phyloP scores from a whole-genome alignment of 2,329 filamentous ascomycete species.

The Escovopsis sp. region DNA sequence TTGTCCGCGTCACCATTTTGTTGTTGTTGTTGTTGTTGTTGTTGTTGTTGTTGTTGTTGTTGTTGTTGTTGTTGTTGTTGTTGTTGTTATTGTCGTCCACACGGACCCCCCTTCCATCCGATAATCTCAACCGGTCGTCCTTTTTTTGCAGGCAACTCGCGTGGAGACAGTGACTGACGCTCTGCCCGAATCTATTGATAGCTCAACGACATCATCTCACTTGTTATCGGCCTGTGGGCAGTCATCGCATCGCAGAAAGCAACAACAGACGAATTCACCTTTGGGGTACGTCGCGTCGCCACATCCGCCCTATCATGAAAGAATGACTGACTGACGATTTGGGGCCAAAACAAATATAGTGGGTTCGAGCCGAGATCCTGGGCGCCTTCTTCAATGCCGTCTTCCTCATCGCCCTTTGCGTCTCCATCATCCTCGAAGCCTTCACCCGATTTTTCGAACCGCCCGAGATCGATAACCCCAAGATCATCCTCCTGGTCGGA shows the following conservation, averaged over 20 bases:
- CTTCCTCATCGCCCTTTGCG: slow-evolving; percentile 88
- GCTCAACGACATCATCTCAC: slow-evolving; percentile 94
- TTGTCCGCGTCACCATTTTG: not conserved
- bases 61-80: too few species aligned
- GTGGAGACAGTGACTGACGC: slow-evolving; percentile 5
- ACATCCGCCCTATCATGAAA: not conserved
- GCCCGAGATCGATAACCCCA: slow-evolving; percentile 70
- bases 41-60: too few species aligned
- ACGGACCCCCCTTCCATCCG: not conserved
- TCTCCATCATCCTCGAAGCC: slow-evolving; percentile 93
- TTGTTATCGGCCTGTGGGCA: slow-evolving; percentile 87
- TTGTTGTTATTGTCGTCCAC: not conserved
- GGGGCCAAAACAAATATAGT: slow-evolving; percentile 36
- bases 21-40: too few species aligned
- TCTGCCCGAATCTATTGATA: slow-evolving; percentile 17
- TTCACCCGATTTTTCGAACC: slow-evolving; percentile 85
- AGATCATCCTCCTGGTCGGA: slow-evolving; percentile 80
- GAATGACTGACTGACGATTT: not conserved
- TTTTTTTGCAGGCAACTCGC: not conserved
- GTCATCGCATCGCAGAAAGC: slow-evolving; percentile 77
- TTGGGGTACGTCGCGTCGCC: slow-evolving; percentile 51
- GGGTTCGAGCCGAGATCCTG: slow-evolving; percentile 92
- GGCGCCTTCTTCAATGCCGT: slow-evolving; percentile 95
- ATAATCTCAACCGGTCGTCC: not conserved
- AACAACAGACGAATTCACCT: slow-evolving; percentile 84